phyloP scores from a whole-genome alignment of 1,284 basidiomycete genomes.

The Boletellus deceptivus region DNA sequence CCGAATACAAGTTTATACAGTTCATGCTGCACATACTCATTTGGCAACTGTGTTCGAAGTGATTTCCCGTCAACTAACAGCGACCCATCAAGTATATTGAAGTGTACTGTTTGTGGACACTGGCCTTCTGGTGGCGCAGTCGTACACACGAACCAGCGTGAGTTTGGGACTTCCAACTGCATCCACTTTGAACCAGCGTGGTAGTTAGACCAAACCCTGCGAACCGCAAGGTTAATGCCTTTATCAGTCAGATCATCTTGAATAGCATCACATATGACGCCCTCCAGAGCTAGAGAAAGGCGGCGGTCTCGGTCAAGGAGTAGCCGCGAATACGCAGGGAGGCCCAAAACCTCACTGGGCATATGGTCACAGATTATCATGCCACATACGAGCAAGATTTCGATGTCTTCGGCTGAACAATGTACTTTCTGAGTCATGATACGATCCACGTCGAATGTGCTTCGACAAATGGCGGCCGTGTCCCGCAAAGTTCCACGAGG shows the following conservation, averaged over 20 bases:
- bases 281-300: conserved; percentile 12
- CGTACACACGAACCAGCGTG: background rate
- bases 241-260: background rate
- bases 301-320: background rate
- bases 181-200: background rate
- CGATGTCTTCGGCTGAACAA: conserved; percentile 24
- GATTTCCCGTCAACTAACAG: background rate
- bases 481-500: conserved; percentile 33
- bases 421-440: conserved; percentile 19
- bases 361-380: conserved; percentile 16
- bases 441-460: conserved; percentile 40
- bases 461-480: conserved; percentile 40
- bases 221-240: background rate
- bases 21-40: background rate
- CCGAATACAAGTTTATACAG: background rate
- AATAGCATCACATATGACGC: background rate
- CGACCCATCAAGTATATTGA: background rate
- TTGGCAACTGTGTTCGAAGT: background rate
- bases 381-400: conserved; percentile 36
- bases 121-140: background rate
- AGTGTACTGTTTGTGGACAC: background rate
- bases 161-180: background rate
- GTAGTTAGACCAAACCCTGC: background rate
- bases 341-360: background rate
- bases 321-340: background rate